Percentiles rank a stretch among this genome's conserved stretches.
Conservation (phyloP, 2,329 filamentous ascomycete species). For the Xylaria sp. region DNA sequence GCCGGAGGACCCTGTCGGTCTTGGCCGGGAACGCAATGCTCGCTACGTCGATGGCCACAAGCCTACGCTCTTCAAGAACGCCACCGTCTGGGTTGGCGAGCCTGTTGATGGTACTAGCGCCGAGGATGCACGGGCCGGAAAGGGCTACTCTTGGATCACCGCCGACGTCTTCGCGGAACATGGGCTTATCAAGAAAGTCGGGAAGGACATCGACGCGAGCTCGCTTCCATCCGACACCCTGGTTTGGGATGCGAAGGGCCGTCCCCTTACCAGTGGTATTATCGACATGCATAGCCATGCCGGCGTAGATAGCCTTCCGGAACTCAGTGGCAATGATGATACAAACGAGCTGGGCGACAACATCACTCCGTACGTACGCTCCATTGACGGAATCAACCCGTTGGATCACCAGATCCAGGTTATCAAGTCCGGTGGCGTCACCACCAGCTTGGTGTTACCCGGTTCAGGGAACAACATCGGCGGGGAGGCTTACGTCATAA, state of each 20-base stretch:
- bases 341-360: constrained; percentile 66
- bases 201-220: constrained; percentile 31
- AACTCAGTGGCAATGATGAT: constrained; percentile 57
- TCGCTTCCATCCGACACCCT: constrained; percentile 51
- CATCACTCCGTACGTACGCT: constrained; percentile 69
- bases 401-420: constrained; percentile 67
- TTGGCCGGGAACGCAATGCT: constrained; percentile 61
- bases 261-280: constrained; percentile 66
- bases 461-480: constrained; percentile 75
- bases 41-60: constrained; percentile 61
- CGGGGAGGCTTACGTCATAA: constrained; percentile 70
- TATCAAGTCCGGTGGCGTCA: constrained; percentile 75
- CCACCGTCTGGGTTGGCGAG: constrained; percentile 68
- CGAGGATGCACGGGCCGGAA: constrained; percentile 59
- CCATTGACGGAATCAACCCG: constrained; percentile 66
- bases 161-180: constrained; percentile 64
- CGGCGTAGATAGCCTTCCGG: constrained; percentile 61
- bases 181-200: constrained; percentile 62
- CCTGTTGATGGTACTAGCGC: constrained; percentile 53
- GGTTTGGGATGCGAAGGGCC: constrained; percentile 61
- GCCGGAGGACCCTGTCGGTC: constrained; percentile 58
- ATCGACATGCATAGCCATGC: constrained; percentile 74
- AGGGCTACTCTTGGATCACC: constrained; percentile 61
- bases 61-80: constrained; percentile 67
- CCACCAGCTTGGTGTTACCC: constrained; percentile 67